Conservation (phyloP, 1,139 yeast genomes). For the Blastobotrys indianensis region DNA sequence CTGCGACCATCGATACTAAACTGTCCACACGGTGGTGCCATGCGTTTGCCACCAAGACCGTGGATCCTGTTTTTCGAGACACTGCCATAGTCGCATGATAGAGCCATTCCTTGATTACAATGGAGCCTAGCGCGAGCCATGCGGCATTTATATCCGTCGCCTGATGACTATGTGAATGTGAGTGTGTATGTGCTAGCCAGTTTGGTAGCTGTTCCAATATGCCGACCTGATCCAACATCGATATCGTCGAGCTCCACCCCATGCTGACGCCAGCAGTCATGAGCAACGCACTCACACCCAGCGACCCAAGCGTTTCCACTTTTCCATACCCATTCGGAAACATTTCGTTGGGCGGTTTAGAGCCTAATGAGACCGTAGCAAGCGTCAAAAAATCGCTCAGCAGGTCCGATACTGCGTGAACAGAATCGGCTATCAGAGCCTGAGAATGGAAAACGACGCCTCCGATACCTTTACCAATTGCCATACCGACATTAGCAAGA, state of each 20-base stretch:
- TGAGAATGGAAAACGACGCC: conserved; percentile 93
- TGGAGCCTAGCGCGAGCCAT: conserved; percentile 89
- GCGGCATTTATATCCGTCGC: conserved; percentile 84
- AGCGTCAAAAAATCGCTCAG: conserved; percentile 84
- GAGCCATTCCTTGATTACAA: conserved; percentile 78
- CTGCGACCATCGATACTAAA: conserved; percentile 84
- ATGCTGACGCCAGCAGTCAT: conserved; percentile 85
- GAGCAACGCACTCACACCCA: conserved; percentile 77
- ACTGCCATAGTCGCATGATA: conserved; percentile 75
- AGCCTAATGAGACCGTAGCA: conserved; percentile 78
- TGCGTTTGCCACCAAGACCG: conserved; percentile 90
- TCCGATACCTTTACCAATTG: conserved; percentile 78
- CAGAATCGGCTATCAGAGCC: conserved; percentile 88
- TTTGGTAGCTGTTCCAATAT: conserved; percentile 16
- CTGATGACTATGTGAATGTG: conserved; percentile 43
- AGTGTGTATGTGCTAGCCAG: conserved; percentile 33
- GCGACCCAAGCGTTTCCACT: conserved; percentile 84
- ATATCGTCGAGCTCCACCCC: conserved; percentile 79
- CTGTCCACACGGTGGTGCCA: conserved; percentile 99
- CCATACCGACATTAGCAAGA: conserved; percentile 77
- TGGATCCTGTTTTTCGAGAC: conserved; percentile 71
- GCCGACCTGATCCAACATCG: conserved; percentile 46
- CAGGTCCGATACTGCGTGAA: conserved; percentile 85
- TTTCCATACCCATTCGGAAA: conserved; percentile 93
- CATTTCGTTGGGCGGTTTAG: conserved; percentile 52